These are phyloP conservation scores for Talaromyces atroroseus DNA, from an alignment of 2,329 filamentous ascomycete species.

Conservation along the genomic window DNA sequence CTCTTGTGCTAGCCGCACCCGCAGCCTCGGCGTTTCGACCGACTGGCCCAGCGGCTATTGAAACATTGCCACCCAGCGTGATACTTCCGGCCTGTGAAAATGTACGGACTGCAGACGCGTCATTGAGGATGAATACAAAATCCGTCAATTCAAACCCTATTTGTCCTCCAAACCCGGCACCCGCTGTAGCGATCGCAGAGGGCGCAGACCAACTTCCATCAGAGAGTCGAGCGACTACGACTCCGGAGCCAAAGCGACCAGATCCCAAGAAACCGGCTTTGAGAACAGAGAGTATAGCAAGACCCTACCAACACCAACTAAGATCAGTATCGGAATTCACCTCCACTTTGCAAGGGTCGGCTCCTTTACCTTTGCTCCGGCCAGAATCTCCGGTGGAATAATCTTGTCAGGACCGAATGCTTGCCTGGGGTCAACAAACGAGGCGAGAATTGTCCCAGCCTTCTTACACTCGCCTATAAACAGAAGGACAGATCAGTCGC, in stretches of 20 bases:
- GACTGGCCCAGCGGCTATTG: constrained; percentile 86
- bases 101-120: constrained; percentile 78
- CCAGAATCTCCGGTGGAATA: constrained; percentile 84
- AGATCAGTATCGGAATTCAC: background rate
- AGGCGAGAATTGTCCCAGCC: constrained; percentile 88
- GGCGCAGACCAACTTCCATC: constrained; percentile 48
- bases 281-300: constrained; percentile 45
- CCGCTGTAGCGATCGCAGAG: constrained; percentile 45
- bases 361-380: constrained; percentile 72
- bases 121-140: constrained; percentile 98
- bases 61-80: constrained; percentile 93
- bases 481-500: constrained; percentile 23
- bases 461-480: constrained; percentile 89
- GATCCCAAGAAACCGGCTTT: constrained; percentile 49
- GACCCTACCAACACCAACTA: constrained; percentile 31
- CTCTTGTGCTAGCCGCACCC: constrained; percentile 82
- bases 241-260: constrained; percentile 45
- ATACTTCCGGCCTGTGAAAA: constrained; percentile 90
- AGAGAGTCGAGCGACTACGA: constrained; percentile 45
- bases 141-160: constrained; percentile 49
- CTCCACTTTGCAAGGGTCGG: background rate
- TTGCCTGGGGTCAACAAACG: constrained; percentile 90
- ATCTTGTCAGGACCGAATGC: constrained; percentile 94
- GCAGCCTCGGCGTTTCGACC: constrained; percentile 94
- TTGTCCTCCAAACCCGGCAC: constrained; percentile 47